Evolutionary conservation across 2,329 filamentous ascomycete genomes (phyloP).

Genomic region (Ceratocystis alfenasii): DNA sequence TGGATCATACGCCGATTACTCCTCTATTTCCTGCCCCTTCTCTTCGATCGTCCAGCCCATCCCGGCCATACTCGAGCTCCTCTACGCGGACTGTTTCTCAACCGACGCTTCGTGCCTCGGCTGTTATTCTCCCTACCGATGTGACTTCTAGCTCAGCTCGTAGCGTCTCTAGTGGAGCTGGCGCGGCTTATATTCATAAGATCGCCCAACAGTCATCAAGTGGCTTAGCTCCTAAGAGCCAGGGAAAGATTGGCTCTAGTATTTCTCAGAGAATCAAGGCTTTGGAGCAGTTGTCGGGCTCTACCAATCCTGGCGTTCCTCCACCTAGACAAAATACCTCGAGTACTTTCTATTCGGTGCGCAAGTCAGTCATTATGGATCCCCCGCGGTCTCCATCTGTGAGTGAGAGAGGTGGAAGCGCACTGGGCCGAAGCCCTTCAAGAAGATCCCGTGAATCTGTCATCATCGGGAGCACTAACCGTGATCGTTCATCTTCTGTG

Average conservation of each 20-base stretch:
- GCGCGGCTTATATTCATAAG: conserved; percentile 44
- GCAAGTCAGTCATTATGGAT: conserved; percentile 33
- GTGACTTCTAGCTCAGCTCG: conserved; percentile 36
- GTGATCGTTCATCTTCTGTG: conserved; percentile 43
- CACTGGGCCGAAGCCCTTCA: conserved; percentile 31
- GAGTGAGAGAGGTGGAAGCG: conserved; percentile 34
- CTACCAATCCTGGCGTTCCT: not conserved
- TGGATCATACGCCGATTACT: conserved; percentile 56
- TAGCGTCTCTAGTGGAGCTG: conserved; percentile 40
- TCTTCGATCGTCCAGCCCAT: conserved; percentile 23
- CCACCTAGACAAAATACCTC: conserved; percentile 33
- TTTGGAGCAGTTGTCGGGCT: conserved; percentile 61
- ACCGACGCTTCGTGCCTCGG: conserved; percentile 30
- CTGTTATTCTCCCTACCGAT: conserved; percentile 37
- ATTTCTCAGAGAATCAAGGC: conserved; percentile 91
- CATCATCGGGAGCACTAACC: conserved; percentile 28
- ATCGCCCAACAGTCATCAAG: conserved; percentile 40
- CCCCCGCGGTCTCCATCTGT: conserved; percentile 37
- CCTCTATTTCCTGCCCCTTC: conserved; percentile 41
- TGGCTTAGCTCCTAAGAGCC: conserved; percentile 49
- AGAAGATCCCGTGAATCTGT: conserved; percentile 38
- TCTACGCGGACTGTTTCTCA: conserved; percentile 39
- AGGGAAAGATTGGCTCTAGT: conserved; percentile 72
- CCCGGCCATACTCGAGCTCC: conserved; percentile 25
- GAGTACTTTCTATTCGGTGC: conserved; percentile 49